Evolutionary conservation across 2,329 filamentous ascomycete species (phyloP).

Genomic region (Sporothrix protearum): DNA sequence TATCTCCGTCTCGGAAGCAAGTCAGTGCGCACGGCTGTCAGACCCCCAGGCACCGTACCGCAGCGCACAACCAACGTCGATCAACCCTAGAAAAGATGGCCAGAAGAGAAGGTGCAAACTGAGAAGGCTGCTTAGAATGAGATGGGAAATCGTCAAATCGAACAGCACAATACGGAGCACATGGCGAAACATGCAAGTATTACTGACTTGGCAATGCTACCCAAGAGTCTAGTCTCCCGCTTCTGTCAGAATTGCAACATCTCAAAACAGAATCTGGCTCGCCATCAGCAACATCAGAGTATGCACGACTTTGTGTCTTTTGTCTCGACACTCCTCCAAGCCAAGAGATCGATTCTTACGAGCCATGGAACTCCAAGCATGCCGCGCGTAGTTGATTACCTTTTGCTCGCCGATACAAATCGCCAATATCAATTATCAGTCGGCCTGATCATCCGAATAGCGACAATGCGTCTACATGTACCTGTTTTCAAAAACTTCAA

Average conservation of each 20-base stretch:
- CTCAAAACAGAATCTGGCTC: background rate
- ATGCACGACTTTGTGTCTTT: background rate
- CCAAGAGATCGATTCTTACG: too few relatives aligned
- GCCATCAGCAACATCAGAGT: background rate
- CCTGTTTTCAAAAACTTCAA: background rate
- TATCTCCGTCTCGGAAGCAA: slow-evolving; percentile 1
- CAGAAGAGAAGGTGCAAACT: too few relatives aligned
- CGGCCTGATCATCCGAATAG: background rate
- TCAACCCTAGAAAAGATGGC: background rate
- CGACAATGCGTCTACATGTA: background rate
- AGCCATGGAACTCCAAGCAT: too few relatives aligned
- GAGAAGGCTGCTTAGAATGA: background rate
- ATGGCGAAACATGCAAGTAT: background rate
- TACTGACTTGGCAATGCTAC: background rate
- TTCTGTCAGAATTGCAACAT: background rate
- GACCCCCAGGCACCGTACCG: background rate
- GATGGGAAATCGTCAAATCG: background rate
- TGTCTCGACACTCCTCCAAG: too few relatives aligned
- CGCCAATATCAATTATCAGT: too few relatives aligned
- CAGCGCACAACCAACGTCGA: background rate
- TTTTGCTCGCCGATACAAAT: too few relatives aligned
- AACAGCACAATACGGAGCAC: background rate
- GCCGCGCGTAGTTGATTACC: too few relatives aligned
- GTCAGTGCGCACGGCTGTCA: slow-evolving; percentile 8
- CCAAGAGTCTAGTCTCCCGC: slow-evolving; percentile 1